Base-by-base conservation (phyloP, 2,329 filamentous ascomycete genomes). In the Eurotiales sp. region DNA sequence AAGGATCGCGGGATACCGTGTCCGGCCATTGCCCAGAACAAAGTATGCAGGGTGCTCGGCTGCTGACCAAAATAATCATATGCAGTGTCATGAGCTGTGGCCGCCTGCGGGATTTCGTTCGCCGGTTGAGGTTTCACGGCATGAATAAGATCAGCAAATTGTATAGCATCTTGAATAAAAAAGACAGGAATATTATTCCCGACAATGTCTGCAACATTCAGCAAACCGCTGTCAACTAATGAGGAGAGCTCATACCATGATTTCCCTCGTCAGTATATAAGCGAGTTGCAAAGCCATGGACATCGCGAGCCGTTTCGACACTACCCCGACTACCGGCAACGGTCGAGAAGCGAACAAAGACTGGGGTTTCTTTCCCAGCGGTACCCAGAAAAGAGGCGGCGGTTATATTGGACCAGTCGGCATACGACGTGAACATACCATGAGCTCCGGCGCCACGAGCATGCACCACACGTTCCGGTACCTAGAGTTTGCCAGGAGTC, bases 201-300 rank as follows among this genome's bases (percentile, higher is more conserved):
- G 5, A 72, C 69, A 42, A 72, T 65, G 56, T 72, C 68, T 58
- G 39, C 19, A 19, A 12, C 22, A 50, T 42, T 52, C 27, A 52
- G 50, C 27, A 3, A 41, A n/a, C 25, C 27, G 23, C 11, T 40
- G 25, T 12, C 10, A n/a, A 1, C n/a, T 10, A 21, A 19, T 6
- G 21, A 12, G 32, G 30, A 44, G 29, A 37, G 12, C 8, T 14
- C 21, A 34, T 60, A 68, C 68, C 69, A n/a, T 71, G 85, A 64
- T 88, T 89, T 22, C 86, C 86, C 59, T 87, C 84, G 34, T 87
- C 83, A 0, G 86, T 88, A 60, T 88, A 88, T 59, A 86, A 84
- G 51, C 78, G 77, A 45, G 76, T 80, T 2, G 86, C 86, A 59
- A 88, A 89, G 1, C 86, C 86, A 55, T 86, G 85, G 0, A 88